Evolutionary conservation across 2,329 filamentous ascomycete species (phyloP).

Genomic region (Beauveria rudraprayagi): DNA sequence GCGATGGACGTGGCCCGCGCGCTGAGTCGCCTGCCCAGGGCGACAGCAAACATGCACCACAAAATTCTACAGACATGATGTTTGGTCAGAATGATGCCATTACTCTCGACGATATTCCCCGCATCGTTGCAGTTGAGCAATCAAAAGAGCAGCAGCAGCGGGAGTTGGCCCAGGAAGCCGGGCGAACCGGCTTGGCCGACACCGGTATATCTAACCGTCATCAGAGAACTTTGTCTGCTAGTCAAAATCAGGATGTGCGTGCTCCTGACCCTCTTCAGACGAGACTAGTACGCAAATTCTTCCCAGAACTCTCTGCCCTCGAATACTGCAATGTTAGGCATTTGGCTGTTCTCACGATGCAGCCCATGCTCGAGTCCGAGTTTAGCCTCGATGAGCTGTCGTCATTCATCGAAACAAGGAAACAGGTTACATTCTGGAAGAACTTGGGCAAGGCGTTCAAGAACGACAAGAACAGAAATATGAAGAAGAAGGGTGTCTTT

Average conservation of each 20-base stretch:
- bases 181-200: slow-evolving; percentile 42
- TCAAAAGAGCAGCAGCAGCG: slow-evolving; percentile 69
- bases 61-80: slow-evolving; percentile 65
- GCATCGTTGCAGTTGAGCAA: slow-evolving; percentile 92
- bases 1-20: slow-evolving; percentile 51
- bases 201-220: slow-evolving; percentile 54
- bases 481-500: slow-evolving; percentile 91
- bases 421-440: slow-evolving; percentile 89
- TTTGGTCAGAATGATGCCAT: slow-evolving; percentile 87
- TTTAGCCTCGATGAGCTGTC: slow-evolving; percentile 93
- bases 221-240: slow-evolving; percentile 51
- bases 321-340: slow-evolving; percentile 98
- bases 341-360: slow-evolving; percentile 89
- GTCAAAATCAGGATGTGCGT: slow-evolving; percentile 43
- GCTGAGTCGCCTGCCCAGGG: slow-evolving; percentile 65
- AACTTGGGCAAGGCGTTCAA: slow-evolving; percentile 97
- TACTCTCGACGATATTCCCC: slow-evolving; percentile 90
- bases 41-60: slow-evolving; percentile 27
- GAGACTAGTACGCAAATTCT: slow-evolving; percentile 67
- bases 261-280: slow-evolving; percentile 45
- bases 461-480: slow-evolving; percentile 66
- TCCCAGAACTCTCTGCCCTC: slow-evolving; percentile 87
- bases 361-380: slow-evolving; percentile 79
- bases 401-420: slow-evolving; percentile 84
- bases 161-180: slow-evolving; percentile 52